Evolutionary conservation across 768 basidiomycete genomes (phyloP).

Genomic region (Lactarius tabidus): DNA sequence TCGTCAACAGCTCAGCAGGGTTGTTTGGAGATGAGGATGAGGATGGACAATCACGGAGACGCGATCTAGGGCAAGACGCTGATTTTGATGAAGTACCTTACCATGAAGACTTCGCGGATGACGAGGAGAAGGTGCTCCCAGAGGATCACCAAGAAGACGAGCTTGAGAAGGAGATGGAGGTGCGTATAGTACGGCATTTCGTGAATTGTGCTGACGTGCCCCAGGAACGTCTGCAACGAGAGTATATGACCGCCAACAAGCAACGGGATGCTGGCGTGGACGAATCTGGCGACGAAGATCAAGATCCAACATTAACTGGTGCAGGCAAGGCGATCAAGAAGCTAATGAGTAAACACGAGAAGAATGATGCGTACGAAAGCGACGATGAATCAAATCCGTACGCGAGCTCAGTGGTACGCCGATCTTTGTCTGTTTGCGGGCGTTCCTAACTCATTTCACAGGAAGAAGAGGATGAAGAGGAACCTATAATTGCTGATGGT

Average conservation of each 20-base stretch:
- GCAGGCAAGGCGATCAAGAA: slow-evolving; percentile 83
- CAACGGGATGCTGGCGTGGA: slow-evolving; percentile 64
- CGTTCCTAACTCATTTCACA: slow-evolving; percentile 30
- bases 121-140: slow-evolving; percentile 69
- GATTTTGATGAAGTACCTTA: slow-evolving; percentile 79
- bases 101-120: slow-evolving; percentile 83
- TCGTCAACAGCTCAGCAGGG: slow-evolving; percentile 60
- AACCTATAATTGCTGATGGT: slow-evolving; percentile 42
- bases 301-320: slow-evolving; percentile 51
- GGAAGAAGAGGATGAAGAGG: slow-evolving; percentile 75
- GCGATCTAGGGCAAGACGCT: slow-evolving; percentile 69
- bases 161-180: slow-evolving; percentile 71
- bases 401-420: slow-evolving; percentile 59
- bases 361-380: slow-evolving; percentile 75
- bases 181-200: slow-evolving; percentile 31
- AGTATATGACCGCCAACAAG: slow-evolving; percentile 77
- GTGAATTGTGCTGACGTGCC: slow-evolving; percentile 16
- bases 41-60: slow-evolving; percentile 44
- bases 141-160: slow-evolving; percentile 79
- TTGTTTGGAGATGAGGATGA: slow-evolving; percentile 65
- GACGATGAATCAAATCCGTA: slow-evolving; percentile 79
- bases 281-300: slow-evolving; percentile 72
- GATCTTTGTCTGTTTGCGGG: background rate
- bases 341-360: slow-evolving; percentile 78
- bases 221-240: slow-evolving; percentile 80